phyloP scores from a whole-genome alignment of 73 alveolate species.

The Breviolum minutum region DNA sequence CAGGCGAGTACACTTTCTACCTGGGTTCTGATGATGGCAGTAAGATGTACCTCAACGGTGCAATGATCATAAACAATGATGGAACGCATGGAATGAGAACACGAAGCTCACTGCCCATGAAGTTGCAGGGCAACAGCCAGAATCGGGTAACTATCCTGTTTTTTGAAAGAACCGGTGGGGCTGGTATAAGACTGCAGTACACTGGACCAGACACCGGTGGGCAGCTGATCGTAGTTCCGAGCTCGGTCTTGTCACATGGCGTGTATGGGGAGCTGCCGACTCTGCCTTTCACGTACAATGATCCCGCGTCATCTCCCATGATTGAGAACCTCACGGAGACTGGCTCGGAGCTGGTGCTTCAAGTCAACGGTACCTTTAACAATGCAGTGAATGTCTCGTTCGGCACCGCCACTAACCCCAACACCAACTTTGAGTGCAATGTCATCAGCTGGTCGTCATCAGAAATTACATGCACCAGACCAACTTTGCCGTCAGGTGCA shows the following conservation, averaged over 20 bases:
- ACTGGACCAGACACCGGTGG: constrained; percentile 69
- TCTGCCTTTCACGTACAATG: constrained; percentile 43
- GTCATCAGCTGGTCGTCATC: constrained; percentile 5
- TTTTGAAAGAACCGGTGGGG: neutral
- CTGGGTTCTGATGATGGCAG: constrained; percentile 84
- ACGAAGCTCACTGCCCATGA: neutral
- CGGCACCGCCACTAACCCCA: constrained; percentile 76
- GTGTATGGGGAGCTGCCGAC: constrained; percentile 34
- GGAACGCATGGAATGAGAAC: constrained; percentile 43
- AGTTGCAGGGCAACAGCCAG: constrained; percentile 4
- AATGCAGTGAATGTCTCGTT: constrained; percentile 8
- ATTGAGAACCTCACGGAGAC: constrained; percentile 73
- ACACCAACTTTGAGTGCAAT: constrained; percentile 44
- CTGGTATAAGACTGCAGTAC: constrained; percentile 61
- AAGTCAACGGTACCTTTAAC: neutral
- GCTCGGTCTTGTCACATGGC: constrained; percentile 43
- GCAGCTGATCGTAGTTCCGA: constrained; percentile 16
- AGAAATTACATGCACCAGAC: constrained; percentile 30
- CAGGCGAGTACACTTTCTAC: constrained; percentile 60
- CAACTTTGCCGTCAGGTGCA: constrained; percentile 39
- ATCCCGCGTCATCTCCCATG: constrained; percentile 8
- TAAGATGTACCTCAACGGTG: constrained; percentile 55
- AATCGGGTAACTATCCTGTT: constrained; percentile 15
- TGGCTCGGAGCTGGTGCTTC: neutral
- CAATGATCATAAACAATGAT: constrained; percentile 51